Evolutionary conservation across 1,139 yeast genomes (phyloP).

Genomic region (Pichia sp.): DNA sequence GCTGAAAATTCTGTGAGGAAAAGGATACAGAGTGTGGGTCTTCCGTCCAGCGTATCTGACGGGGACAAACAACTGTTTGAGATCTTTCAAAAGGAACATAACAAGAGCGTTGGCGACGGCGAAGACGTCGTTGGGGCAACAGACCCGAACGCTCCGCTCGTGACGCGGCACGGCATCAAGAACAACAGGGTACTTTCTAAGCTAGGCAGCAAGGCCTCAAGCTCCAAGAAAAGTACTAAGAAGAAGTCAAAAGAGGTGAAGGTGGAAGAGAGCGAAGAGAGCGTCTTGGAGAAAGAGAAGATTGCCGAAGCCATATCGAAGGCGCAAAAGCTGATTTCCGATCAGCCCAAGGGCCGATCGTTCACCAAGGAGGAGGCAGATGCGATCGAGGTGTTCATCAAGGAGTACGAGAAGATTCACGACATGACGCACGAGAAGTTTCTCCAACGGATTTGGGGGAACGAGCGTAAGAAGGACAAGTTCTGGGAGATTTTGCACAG

Average conservation of each 20-base stretch:
- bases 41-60: background rate
- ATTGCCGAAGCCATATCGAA: constrained; percentile 35
- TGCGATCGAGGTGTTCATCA: constrained; percentile 68
- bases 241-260: background rate
- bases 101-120: background rate
- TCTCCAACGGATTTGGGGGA: constrained; percentile 83
- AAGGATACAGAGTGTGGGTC: background rate
- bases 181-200: constrained; percentile 4
- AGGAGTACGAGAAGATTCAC: constrained; percentile 60
- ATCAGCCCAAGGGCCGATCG: constrained; percentile 36
- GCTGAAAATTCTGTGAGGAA: constrained; percentile 16
- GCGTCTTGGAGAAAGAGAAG: constrained; percentile 14
- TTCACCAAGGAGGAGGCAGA: constrained; percentile 63
- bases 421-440: constrained; percentile 61
- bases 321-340: constrained; percentile 30
- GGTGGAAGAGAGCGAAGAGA: background rate
- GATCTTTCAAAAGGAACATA: background rate
- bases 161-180: constrained; percentile 4
- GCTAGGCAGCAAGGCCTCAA: background rate
- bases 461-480: constrained; percentile 75
- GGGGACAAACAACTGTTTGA: constrained; percentile 3
- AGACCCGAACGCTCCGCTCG: background rate
- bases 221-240: background rate
- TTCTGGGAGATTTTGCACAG: constrained; percentile 82
- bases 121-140: background rate